These are phyloP conservation scores for Chiua virens DNA, from an alignment of 768 basidiomycete species.

Conservation along the genomic window DNA sequence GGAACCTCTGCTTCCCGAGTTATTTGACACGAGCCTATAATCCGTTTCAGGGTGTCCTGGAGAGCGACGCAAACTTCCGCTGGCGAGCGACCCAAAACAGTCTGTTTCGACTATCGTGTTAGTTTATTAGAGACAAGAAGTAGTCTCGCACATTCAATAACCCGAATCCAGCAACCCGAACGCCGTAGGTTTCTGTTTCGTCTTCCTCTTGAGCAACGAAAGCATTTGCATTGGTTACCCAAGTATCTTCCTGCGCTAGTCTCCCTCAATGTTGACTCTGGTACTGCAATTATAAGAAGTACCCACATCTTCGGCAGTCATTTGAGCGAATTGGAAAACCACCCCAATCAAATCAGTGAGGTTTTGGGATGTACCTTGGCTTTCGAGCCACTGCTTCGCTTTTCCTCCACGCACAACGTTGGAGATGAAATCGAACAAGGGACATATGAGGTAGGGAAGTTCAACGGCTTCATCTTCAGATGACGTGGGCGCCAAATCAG, in stretches of 20 bases:
- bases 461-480: conserved; percentile 78
- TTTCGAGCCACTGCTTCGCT: conserved; percentile 62
- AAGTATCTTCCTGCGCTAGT: conserved; percentile 77
- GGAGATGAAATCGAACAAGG: conserved; percentile 79
- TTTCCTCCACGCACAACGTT: conserved; percentile 64
- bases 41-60: conserved; percentile 51
- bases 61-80: conserved; percentile 52
- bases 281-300: background rate
- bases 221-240: conserved; percentile 86
- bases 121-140: background rate
- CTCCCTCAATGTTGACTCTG: background rate
- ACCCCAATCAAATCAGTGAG: conserved; percentile 50
- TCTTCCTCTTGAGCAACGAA: conserved; percentile 97
- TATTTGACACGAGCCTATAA: conserved; percentile 58
- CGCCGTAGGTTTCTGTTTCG: conserved; percentile 77
- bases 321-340: conserved; percentile 74
- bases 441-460: conserved; percentile 72
- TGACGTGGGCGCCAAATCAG: conserved; percentile 56
- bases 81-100: conserved; percentile 56
- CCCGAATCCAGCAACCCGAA: conserved; percentile 84
- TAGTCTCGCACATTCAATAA: conserved; percentile 59
- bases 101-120: conserved; percentile 35
- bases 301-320: conserved; percentile 87
- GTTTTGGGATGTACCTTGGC: conserved; percentile 33
- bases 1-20: conserved; percentile 51